phyloP scores from a whole-genome alignment of 331 rosid species.

The Spiraea crenata region DNA sequence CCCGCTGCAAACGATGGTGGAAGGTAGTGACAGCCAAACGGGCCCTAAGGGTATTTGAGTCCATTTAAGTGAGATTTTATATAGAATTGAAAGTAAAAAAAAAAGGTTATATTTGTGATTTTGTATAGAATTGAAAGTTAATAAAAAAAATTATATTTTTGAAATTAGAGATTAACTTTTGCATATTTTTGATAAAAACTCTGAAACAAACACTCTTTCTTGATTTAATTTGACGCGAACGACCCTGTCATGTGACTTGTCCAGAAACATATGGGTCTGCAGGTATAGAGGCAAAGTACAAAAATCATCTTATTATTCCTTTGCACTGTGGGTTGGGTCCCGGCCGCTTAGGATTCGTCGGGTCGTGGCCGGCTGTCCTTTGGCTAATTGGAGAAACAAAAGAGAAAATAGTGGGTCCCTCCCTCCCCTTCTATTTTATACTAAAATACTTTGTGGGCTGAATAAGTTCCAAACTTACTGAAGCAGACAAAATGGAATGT shows the following conservation, averaged over 20 bases:
- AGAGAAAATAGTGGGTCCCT: constrained; percentile 32
- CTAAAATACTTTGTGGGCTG: constrained; percentile 36
- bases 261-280: constrained; percentile 19
- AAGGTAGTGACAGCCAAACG: no score
- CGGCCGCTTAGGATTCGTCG: constrained; percentile 43
- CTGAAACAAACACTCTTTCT: no score
- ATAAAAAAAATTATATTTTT: no score
- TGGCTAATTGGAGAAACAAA: constrained; percentile 43
- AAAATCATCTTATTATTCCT: constrained; percentile 18
- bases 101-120: no score
- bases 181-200: no score
- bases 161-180: no score
- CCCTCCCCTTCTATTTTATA: constrained; percentile 16
- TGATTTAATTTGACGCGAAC: background rate
- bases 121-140: no score
- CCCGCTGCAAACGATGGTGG: no score
- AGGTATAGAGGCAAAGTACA: constrained; percentile 61
- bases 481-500: constrained; percentile 79
- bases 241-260: constrained; percentile 21
- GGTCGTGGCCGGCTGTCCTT: constrained; percentile 38
- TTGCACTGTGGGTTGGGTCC: constrained; percentile 38
- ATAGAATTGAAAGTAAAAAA: no score
- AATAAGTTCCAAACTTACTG: constrained; percentile 90
- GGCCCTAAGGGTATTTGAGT: no score
- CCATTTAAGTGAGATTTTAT: no score